Conservation (phyloP, 2,329 filamentous ascomycete species). For the Macrophomina phaseolina region DNA sequence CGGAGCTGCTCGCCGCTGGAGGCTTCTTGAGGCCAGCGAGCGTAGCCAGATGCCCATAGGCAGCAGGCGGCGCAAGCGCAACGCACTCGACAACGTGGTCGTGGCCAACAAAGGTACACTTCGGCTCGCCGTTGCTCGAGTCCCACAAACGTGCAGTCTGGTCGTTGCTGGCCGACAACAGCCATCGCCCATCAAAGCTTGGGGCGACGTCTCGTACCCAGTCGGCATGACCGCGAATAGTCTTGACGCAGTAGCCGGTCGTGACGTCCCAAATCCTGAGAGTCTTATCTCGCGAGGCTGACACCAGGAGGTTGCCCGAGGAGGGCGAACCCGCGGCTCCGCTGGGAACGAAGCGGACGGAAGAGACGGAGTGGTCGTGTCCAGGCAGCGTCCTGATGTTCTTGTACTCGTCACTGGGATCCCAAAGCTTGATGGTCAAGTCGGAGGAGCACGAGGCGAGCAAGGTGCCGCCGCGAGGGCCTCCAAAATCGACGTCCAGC, state of each 20-base stretch:
- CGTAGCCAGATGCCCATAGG: constrained; percentile 77
- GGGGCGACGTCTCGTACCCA: constrained; percentile 92
- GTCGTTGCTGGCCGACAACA: constrained; percentile 84
- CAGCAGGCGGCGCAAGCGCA: constrained; percentile 77
- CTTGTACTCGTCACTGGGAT: constrained; percentile 90
- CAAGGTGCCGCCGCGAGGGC: constrained; percentile 77
- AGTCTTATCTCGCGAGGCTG: constrained; percentile 83
- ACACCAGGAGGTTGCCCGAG: constrained; percentile 85
- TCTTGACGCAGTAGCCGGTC: constrained; percentile 90
- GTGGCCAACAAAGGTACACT: constrained; percentile 81
- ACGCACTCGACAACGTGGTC: constrained; percentile 88
- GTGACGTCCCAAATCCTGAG: constrained; percentile 91
- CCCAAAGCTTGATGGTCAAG: constrained; percentile 93
- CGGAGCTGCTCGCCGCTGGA: constrained; percentile 73
- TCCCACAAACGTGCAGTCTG: constrained; percentile 86
- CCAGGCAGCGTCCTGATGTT: constrained; percentile 90
- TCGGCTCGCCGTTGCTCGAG: constrained; percentile 74
- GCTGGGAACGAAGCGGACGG: constrained; percentile 85
- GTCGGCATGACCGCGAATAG: constrained; percentile 81
- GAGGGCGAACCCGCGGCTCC: constrained; percentile 77
- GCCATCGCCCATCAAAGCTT: constrained; percentile 80
- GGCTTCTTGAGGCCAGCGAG: constrained; percentile 84
- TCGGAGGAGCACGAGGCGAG: constrained; percentile 87
- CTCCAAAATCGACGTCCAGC: constrained; percentile 87
- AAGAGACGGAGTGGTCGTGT: constrained; percentile 90